A percentile compares a stretch with the other conserved stretches of the same genome.
Conservation (phyloP, 225 moss, liverwort and hornwort genomes). For the Rhytidiadelphus loreus region DNA sequence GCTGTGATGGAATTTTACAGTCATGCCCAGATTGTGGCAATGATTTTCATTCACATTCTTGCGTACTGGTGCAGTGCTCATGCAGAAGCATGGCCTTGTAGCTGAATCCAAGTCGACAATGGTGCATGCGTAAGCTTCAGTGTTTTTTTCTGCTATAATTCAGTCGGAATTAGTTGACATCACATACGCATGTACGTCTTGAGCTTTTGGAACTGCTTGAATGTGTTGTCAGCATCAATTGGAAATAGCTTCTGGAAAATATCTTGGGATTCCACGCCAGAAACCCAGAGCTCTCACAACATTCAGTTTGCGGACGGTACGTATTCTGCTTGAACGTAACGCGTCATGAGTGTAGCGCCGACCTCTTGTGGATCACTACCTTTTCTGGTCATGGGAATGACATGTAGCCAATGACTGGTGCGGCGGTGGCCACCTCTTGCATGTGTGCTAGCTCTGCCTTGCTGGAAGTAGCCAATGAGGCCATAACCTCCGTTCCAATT, state of each 20-base stretch:
- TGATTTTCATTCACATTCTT: not conserved
- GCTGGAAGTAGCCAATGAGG: not conserved
- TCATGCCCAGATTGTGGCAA: not conserved
- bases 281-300: not conserved
- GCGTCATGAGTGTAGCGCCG: not conserved
- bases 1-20: not conserved
- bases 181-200: not conserved
- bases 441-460: no score
- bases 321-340: not conserved
- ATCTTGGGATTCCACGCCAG: not conserved
- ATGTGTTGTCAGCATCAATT: not conserved
- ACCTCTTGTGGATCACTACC: not conserved
- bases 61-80: slow-evolving; percentile 29
- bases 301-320: not conserved
- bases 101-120: not conserved
- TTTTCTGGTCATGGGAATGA: not conserved
- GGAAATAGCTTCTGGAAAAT: not conserved
- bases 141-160: not conserved
- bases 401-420: not conserved
- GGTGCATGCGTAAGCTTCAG: not conserved
- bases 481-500: not conserved
- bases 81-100: slow-evolving; percentile 19
- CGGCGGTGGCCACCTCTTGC: not conserved
- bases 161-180: not conserved
- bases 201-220: no score